Base-by-base conservation (phyloP, 805 yeast genomes). In the Saccharomycopsis capsularis region DNA sequence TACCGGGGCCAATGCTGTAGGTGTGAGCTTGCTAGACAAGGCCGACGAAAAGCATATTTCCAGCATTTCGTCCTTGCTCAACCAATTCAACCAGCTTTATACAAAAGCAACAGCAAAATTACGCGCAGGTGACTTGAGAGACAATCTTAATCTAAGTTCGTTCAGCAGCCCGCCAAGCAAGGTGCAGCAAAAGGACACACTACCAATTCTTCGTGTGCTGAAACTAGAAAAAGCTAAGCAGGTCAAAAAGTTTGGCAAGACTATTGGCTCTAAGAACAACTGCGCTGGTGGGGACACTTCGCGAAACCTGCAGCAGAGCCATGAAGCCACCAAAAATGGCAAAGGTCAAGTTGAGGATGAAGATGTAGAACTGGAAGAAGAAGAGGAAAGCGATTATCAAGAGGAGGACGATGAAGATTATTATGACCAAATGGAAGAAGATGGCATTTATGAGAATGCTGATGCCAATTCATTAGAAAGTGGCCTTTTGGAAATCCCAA, bases 21-120 rank as follows among this genome's bases (percentile, higher is more conserved):
- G 23, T 30, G 19, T 9, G 7, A 44, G 41, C 13, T 21, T 36
- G 16, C 21, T 47, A 19, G 48, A 53, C 53, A 51, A 5, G 39
- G 38, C 3, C 59, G 47, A 44, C 15, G 22, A 21, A 4, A 24
- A 3, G 4, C 18, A 9, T 11, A 18, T 25, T 21, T 3, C 18
- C 24, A 42, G 37, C 36, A 19, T 42, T 1, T 15, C 19, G 3
- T 15, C 37, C 2, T 29, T 37, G n/a, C 32, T 42, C 2, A 32
- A 42, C 19, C 36, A 42, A 11, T 47, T 47, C 29, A 32, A 25
- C n/a, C 6, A 34, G 38, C 7, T 6, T 13, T 34, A 34, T 34
- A n/a, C 32, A 29, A 29, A 29, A 29, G 32, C 13, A 29, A 13
- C 13, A 9, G 7, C 32, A 9, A 29, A 29, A 13, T 9, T 29